Percentiles rank a stretch among this genome's conserved stretches.
Conservation (phyloP, 2,329 filamentous ascomycete genomes). For the Xylariaceae sp. region DNA sequence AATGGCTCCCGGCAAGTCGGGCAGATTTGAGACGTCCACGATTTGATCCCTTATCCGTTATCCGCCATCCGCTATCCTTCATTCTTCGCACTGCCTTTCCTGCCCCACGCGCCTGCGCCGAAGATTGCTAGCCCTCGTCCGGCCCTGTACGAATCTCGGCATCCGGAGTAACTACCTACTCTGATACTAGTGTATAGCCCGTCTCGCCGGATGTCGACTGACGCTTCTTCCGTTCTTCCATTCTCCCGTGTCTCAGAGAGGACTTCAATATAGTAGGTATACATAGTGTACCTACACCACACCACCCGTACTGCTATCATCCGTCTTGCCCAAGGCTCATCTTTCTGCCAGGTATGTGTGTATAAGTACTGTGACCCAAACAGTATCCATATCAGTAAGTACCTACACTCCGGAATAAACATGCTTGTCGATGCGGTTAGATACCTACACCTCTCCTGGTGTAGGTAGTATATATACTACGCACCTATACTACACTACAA, state of each 20-base stretch:
- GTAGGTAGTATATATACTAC: too few relatives aligned
- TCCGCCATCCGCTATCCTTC: background rate
- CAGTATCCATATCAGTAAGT: background rate
- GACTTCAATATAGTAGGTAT: too few relatives aligned
- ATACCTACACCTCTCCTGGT: too few relatives aligned
- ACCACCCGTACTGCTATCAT: background rate
- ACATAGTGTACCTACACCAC: background rate
- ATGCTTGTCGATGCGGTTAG: background rate
- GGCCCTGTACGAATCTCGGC: constrained; percentile 12
- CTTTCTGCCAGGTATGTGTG: background rate
- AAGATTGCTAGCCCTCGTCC: background rate
- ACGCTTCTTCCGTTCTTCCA: constrained; percentile 3
- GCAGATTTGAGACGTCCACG: background rate
- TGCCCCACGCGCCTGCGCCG: constrained; percentile 1
- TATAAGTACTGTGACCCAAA: background rate
- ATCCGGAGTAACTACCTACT: constrained; percentile 7
- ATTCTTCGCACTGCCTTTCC: constrained; percentile 6
- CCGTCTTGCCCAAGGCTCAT: too few relatives aligned
- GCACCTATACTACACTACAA: background rate
- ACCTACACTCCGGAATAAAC: background rate
- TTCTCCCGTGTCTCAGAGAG: background rate
- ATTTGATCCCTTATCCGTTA: background rate
- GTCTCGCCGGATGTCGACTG: constrained; percentile 16
- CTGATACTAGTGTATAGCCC: constrained; percentile 10
- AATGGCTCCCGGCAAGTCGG: background rate